Base-by-base conservation (phyloP, 139 green algal genomes). In the Eudorina sp. region DNA sequence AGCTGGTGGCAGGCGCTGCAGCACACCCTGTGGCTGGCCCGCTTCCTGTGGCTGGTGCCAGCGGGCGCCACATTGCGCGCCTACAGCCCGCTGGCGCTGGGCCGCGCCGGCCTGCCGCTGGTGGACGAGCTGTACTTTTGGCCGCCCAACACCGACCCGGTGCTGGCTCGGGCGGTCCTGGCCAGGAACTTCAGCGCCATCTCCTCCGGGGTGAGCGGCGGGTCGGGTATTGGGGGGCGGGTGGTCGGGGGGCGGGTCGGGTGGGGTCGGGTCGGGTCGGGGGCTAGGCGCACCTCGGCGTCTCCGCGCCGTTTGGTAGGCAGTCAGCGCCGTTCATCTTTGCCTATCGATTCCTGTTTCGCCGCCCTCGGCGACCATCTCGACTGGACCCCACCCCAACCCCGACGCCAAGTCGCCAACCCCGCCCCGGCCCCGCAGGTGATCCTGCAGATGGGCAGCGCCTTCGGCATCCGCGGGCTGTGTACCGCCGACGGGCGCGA, bases 101-200 rank as follows among this genome's bases (percentile, higher is more conserved):
- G 62, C 46, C 60, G 88, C n/a, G 60, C 77, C 21, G 89, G 43
- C 1, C 29, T 88, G 51, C n/a, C 25, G 13, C 13, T 38, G 68
- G 29, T 92, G 23, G 89, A 92, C 34, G 19, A 88, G 75, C 77
- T 92, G 0, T 94, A 94, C 90, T 94, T 94, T 69, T 93, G 83
- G 82, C 89, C 89, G 0, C 72, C 45, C 51, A 94, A 94, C 79
- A 90, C 90, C 14, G 90, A 94, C 53, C 86, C 82, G 0, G 53
- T 69, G 7, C 74, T 91, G 23, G 90, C 87, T 6, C 62, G 89
- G 23, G 88, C 88, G 21, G 76, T 93, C 82, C 90, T 94, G 51
- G 64, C 81, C 2, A 68, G 90, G 29, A 94, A 94, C 89, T 94
- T 93, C 72, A 90, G 76, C 48, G 72, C 89, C 86, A 92, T 92